A percentile compares a stretch with the other conserved stretches of the same genome.
phyloP scores from a whole-genome alignment of 2,329 filamentous ascomycete genomes.

The Didymella arachidicola region DNA sequence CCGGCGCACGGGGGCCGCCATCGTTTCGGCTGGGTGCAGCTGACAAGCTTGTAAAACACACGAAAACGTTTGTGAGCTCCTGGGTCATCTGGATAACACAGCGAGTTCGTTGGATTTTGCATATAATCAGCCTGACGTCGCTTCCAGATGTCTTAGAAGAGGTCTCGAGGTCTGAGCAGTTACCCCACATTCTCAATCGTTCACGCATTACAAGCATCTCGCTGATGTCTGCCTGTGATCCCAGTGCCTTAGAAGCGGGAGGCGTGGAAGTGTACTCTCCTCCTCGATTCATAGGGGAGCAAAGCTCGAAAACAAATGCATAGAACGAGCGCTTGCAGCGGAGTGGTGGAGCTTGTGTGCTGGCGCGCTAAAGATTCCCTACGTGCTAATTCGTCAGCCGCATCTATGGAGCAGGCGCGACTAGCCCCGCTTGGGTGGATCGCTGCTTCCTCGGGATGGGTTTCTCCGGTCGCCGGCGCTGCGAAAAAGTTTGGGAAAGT shows the following conservation, averaged over 20 bases:
- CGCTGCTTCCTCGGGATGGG: conserved; percentile 9
- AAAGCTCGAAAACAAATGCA: conserved; percentile 5
- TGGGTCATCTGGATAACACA: neutral
- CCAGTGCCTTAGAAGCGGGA: neutral
- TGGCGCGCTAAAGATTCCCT: conserved; percentile 16
- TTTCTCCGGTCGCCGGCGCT: conserved; percentile 21
- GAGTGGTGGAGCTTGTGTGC: conserved; percentile 31
- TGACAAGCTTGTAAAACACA: neutral
- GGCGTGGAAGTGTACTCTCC: neutral
- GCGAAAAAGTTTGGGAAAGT: conserved; percentile 26
- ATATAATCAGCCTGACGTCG: neutral
- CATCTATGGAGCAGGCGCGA: conserved; percentile 12
- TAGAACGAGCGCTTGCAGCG: conserved; percentile 28
- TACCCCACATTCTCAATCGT: conserved; percentile 17
- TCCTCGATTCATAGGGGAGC: neutral
- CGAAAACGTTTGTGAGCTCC: neutral
- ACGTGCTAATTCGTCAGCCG: conserved; percentile 41
- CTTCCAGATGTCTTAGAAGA: neutral
- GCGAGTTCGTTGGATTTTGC: too few species aligned
- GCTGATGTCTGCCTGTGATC: neutral
- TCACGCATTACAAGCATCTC: neutral
- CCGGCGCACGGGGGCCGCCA: conserved; percentile 33
- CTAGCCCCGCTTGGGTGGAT: conserved; percentile 26
- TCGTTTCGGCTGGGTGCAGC: conserved; percentile 8
- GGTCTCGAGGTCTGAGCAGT: neutral